These are phyloP conservation scores for Leonotis leonurus DNA, from an alignment of 257 asterid genomes.

Conservation along the genomic window DNA sequence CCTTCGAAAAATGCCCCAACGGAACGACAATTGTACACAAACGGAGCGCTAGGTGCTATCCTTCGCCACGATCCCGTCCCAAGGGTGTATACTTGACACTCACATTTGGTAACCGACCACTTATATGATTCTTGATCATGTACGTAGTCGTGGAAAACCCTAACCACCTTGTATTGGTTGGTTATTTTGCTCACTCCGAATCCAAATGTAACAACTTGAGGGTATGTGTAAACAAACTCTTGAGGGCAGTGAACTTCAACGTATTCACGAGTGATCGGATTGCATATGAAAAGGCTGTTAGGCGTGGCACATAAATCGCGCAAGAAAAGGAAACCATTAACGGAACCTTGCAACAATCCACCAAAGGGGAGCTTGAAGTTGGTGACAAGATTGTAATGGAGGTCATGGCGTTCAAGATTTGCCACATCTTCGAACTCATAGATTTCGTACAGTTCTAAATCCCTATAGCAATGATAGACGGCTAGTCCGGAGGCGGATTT, in stretches of 20 bases:
- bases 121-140: not conserved
- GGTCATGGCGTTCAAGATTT: slow-evolving; percentile 14
- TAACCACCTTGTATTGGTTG: not conserved
- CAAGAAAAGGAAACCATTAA: slow-evolving; percentile 19
- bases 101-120: not conserved
- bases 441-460: not conserved
- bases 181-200: not conserved
- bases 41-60: not conserved
- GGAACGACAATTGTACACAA: not conserved
- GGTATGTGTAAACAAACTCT: not conserved
- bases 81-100: not conserved
- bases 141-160: not conserved
- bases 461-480: not conserved
- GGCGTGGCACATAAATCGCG: not conserved
- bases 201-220: not conserved
- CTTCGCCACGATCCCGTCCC: not conserved
- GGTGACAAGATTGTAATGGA: not conserved
- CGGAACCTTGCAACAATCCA: not conserved
- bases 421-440: slow-evolving; percentile 11
- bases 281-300: slow-evolving; percentile 15
- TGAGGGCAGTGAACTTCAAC: slow-evolving; percentile 2
- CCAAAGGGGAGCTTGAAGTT: not conserved
- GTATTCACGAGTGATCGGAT: slow-evolving; percentile 32
- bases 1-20: not conserved
- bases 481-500: not conserved